Evolutionary conservation across 1,284 basidiomycete species (phyloP).

Genomic region (Phylloboletellus chloephorus): DNA sequence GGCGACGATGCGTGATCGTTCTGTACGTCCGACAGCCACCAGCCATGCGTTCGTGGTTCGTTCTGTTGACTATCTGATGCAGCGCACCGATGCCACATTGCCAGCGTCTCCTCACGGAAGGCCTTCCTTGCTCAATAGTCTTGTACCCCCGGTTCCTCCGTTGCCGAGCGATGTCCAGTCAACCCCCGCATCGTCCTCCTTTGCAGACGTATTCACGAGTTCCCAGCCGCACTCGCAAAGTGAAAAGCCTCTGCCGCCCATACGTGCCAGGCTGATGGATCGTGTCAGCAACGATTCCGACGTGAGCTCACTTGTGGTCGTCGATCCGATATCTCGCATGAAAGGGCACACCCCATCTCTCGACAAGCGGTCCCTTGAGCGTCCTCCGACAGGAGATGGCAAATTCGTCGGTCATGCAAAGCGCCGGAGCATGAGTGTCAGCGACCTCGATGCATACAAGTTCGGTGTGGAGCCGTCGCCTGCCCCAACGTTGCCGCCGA

Average conservation of each 20-base stretch:
- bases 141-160: constrained; percentile 68
- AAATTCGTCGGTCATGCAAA: constrained; percentile 37
- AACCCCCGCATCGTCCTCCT: constrained; percentile 38
- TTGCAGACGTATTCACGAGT: constrained; percentile 48
- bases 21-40: constrained; percentile 47
- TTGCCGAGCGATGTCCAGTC: constrained; percentile 47
- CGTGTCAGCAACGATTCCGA: constrained; percentile 42
- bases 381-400: constrained; percentile 22
- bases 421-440: constrained; percentile 70
- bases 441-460: constrained; percentile 58
- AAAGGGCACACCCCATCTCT: constrained; percentile 24
- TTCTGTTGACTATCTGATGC: constrained; percentile 29
- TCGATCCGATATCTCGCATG: constrained; percentile 42
- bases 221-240: constrained; percentile 30
- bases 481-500: constrained; percentile 34
- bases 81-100: constrained; percentile 38
- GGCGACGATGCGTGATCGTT: constrained; percentile 58
- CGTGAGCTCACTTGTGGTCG: constrained; percentile 51
- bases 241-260: constrained; percentile 60
- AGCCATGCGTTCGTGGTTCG: constrained; percentile 2
- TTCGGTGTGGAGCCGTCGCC: constrained; percentile 35
- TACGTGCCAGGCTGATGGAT: constrained; percentile 35
- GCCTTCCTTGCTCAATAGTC: constrained; percentile 42
- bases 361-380: constrained; percentile 25
- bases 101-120: constrained; percentile 18